Percentiles rank a stretch among this genome's conserved stretches.
These are phyloP conservation scores for Umbelopsis vinacea DNA, from an alignment of 192 early-diverging fungal species.

Conservation along the genomic window DNA sequence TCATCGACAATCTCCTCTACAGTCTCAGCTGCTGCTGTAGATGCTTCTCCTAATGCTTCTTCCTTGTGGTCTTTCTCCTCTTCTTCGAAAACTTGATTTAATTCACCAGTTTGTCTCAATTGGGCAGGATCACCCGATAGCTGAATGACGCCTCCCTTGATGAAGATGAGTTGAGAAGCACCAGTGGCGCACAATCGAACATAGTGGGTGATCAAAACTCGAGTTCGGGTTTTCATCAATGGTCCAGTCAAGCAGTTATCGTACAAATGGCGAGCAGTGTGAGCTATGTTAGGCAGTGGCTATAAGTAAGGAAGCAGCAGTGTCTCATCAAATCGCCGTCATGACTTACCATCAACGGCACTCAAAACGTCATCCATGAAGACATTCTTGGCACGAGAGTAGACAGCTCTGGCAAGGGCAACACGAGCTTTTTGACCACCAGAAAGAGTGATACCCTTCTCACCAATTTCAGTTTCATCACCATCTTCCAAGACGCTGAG, in stretches of 20 bases:
- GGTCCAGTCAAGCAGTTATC: conserved; percentile 74
- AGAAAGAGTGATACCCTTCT: conserved; percentile 84
- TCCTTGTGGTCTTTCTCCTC: conserved; percentile 30
- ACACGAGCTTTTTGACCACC: conserved; percentile 92
- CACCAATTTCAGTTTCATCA: conserved; percentile 73
- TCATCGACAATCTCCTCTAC: neutral
- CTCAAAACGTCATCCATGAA: conserved; percentile 88
- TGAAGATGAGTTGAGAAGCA: conserved; percentile 55
- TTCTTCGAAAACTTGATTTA: conserved; percentile 39
- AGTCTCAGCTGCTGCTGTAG: conserved; percentile 16
- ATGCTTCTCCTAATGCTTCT: conserved; percentile 10
- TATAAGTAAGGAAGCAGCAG: neutral
- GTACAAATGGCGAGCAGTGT: conserved; percentile 82
- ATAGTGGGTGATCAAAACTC: conserved; percentile 89
- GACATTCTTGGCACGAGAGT: conserved; percentile 66
- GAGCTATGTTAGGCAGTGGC: conserved; percentile 29
- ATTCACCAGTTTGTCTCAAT: conserved; percentile 27
- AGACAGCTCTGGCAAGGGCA: conserved; percentile 85
- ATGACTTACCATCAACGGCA: conserved; percentile 81
- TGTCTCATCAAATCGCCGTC: neutral
- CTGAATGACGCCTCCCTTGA: conserved; percentile 49
- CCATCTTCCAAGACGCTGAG: conserved; percentile 57
- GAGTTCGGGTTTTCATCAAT: conserved; percentile 76
- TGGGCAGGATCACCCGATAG: conserved; percentile 35
- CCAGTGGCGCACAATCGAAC: conserved; percentile 61